Evolutionary conservation across 345 rosid genomes (phyloP).

Genomic region (Geranium brycei): DNA sequence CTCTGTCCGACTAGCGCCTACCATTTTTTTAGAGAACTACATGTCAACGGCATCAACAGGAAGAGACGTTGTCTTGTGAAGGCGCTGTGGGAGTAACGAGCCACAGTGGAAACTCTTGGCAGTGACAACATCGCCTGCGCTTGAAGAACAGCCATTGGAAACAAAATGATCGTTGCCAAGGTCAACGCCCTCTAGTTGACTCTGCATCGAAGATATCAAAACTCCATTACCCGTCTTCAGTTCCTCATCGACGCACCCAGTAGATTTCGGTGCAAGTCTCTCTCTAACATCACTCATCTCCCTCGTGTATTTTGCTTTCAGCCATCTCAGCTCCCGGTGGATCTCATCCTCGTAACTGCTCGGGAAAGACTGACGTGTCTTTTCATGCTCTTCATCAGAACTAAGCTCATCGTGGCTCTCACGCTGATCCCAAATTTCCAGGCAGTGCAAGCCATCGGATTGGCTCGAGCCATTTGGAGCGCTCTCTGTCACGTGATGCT

Average conservation of each 20-base stretch:
- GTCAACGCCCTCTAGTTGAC: constrained; percentile 3
- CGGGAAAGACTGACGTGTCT: too few relatives aligned
- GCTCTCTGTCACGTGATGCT: constrained; percentile 19
- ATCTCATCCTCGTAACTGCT: constrained; percentile 52
- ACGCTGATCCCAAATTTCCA: constrained; percentile 55
- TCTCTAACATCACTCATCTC: constrained; percentile 41
- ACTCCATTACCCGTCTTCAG: too few relatives aligned
- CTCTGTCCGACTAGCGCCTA: too few relatives aligned
- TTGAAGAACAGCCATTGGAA: not conserved
- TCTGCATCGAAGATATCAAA: not conserved
- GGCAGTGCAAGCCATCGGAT: constrained; percentile 19
- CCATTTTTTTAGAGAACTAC: constrained; percentile 5
- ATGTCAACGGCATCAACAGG: constrained; percentile 79
- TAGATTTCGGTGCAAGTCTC: constrained; percentile 16
- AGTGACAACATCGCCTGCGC: constrained; percentile 14
- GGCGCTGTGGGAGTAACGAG: constrained; percentile 38
- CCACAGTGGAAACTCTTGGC: constrained; percentile 28
- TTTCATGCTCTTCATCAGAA: too few relatives aligned
- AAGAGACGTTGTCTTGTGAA: constrained; percentile 69
- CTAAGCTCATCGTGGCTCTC: constrained; percentile 11
- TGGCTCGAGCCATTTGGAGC: constrained; percentile 14
- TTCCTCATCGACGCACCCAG: not conserved
- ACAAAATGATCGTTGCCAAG: too few relatives aligned
- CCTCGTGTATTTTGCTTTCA: constrained; percentile 66
- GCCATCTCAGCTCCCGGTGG: constrained; percentile 77